Conservation (phyloP, 306 rosid genomes). For the Vigna angularis region DNA sequence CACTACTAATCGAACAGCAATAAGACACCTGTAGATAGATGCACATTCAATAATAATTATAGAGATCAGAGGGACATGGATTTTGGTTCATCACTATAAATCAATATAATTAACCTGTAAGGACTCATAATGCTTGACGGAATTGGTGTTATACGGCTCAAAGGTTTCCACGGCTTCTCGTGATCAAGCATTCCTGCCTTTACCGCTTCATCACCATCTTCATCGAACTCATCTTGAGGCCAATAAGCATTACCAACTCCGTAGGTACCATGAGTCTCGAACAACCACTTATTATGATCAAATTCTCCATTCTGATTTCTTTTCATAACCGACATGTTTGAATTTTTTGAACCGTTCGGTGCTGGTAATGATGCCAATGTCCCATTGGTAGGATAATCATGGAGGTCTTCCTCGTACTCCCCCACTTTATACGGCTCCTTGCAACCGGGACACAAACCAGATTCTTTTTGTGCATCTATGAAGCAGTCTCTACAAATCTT, state of each 20-base stretch:
- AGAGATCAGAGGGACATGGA: not conserved
- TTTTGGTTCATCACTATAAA: not conserved
- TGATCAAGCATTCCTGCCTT: not conserved
- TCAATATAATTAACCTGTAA: not conserved
- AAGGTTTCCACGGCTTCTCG: conserved; percentile 2
- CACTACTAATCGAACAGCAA: not conserved
- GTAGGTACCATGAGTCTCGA: not conserved
- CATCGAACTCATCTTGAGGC: not conserved
- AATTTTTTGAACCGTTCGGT: not conserved
- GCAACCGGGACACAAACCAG: not conserved
- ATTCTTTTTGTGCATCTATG: not conserved
- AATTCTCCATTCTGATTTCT: not conserved
- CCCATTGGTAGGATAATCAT: not conserved
- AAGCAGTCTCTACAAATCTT: conserved; percentile 10
- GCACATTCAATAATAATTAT: not conserved
- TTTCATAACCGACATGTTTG: not conserved
- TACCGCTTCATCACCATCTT: not conserved
- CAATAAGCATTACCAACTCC: conserved; percentile 1
- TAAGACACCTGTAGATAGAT: not conserved
- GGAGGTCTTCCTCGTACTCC: not conserved
- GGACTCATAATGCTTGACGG: not conserved
- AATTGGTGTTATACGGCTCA: not conserved
- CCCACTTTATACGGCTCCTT: conserved; percentile 1
- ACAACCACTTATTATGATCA: conserved; percentile 1
- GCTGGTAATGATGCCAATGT: not conserved